phyloP scores from a whole-genome alignment of 2,329 filamentous ascomycete species.

The Cladosporium cucumerinum region DNA sequence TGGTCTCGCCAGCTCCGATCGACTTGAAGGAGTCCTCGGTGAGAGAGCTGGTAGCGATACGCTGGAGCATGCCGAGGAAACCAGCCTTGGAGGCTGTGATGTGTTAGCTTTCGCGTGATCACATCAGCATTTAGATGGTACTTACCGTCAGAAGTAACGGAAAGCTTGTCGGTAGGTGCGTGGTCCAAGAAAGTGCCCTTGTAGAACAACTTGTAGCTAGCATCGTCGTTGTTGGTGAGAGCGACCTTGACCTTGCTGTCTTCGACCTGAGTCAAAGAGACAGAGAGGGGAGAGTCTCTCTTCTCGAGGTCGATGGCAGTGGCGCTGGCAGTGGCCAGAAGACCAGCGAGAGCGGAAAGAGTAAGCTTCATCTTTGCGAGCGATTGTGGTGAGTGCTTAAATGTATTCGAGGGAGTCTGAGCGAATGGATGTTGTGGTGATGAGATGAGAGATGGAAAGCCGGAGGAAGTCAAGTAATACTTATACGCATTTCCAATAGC shows the following conservation, averaged over 20 bases:
- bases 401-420: not conserved
- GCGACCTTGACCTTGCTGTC: conserved; percentile 27
- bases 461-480: not conserved
- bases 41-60: conserved; percentile 46
- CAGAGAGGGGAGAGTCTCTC: conserved; percentile 24
- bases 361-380: conserved; percentile 9
- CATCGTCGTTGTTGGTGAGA: conserved; percentile 27
- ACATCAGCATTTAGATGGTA: not conserved
- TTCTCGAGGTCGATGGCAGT: conserved; percentile 25
- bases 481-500: conserved; percentile 1
- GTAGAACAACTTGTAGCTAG: conserved; percentile 28
- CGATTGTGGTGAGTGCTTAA: not conserved
- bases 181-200: conserved; percentile 27
- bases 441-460: not conserved
- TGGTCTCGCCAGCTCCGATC: conserved; percentile 47
- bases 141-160: conserved; percentile 23
- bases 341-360: conserved; percentile 14
- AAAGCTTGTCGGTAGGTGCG: conserved; percentile 28
- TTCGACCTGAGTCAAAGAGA: conserved; percentile 23
- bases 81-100: conserved; percentile 18
- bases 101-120: not conserved
- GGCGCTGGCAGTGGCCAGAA: conserved; percentile 19
- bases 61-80: conserved; percentile 55
- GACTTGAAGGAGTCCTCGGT: conserved; percentile 50
- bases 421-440: not conserved